Conservation (phyloP, 208 protist genomes). For the Leishmania aethiopica region DNA sequence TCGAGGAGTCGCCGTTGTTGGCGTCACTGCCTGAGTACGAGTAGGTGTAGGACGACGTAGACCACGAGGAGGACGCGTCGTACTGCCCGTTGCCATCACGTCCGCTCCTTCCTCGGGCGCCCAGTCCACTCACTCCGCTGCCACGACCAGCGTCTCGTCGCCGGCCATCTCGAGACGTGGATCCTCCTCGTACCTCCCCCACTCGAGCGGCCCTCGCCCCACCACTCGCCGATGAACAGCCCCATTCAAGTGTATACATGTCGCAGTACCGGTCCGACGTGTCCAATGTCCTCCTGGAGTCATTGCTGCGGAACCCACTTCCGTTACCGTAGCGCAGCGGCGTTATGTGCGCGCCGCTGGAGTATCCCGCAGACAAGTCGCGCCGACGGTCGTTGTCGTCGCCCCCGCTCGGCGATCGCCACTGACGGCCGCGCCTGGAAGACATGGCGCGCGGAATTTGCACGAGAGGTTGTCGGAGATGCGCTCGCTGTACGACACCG, state of each 20-base stretch:
- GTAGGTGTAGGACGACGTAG: constrained; percentile 28
- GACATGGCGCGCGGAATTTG: constrained; percentile 29
- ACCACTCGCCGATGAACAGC: not conserved
- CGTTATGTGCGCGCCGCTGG: not conserved
- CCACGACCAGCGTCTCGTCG: not conserved
- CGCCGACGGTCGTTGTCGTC: too few species aligned
- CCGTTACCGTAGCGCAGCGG: constrained; percentile 17
- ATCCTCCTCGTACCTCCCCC: not conserved
- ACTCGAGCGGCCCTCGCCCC: not conserved
- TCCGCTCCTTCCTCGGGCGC: not conserved
- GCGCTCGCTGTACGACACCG: not conserved
- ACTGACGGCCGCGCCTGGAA: constrained; percentile 7
- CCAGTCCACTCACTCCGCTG: not conserved
- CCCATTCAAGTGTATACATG: not conserved
- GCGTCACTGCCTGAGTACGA: constrained; percentile 21
- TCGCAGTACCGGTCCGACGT: not conserved
- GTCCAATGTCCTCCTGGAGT: not conserved
- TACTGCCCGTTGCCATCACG: not conserved
- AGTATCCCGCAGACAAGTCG: not conserved
- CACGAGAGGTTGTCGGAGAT: constrained; percentile 20
- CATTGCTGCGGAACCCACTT: not conserved
- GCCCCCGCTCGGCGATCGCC: not conserved
- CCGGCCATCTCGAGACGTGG: not conserved
- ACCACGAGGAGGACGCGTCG: constrained; percentile 6
- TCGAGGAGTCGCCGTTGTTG: not conserved